Base-by-base conservation (phyloP, 2,329 filamentous ascomycete species). In the Ophiostoma sp. region DNA sequence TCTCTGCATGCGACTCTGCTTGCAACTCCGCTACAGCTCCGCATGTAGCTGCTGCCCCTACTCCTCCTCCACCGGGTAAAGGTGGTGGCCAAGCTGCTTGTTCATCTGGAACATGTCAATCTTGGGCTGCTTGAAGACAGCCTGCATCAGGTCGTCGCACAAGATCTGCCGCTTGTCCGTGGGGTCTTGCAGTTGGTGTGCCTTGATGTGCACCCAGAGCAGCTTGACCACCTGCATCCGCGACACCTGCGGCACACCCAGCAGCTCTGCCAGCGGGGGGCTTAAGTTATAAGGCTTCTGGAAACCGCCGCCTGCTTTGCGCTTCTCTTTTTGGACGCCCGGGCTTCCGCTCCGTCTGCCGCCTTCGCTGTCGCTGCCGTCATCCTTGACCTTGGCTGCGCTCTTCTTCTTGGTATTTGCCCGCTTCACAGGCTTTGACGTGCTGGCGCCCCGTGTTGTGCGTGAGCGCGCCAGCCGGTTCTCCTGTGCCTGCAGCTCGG, bases 71-170 rank as follows among this genome's bases (percentile, higher is more conserved):
- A 91, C 84, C 2, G 90, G 91, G 76, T 96, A 97, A 52, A 98
- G 83, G 75, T 98, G 94, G 76, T 90, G 89, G 71, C 91, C 92
- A 11, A 98, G 87, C 16, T 97, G 86, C 82, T 97, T 97, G 82
- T 97, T 98, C 94, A 99, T 98, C 73, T 92, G 93, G 79, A 99
- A 99, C 95, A 99, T 99, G 79, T 98, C 92, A 65, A 99, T 90
- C 75, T 86, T 91, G 75, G 93, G 87, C 75, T 90, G 86, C 78
- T 96, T 96, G 81, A 99, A 99, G 7, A 99, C 90, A 6, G 90
- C 90, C 70, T 91, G 88, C 89, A 99, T 90, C 73, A 87, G 88
- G 38, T 96, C 92, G 78, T 99, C 95, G 79, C 95, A 99, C 41
- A 87, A 82, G 72, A 99, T 99, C 73, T 97, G 92, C 36, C 95